phyloP scores from a whole-genome alignment of 192 early-diverging fungal genomes.

The Physocladia obscura region DNA sequence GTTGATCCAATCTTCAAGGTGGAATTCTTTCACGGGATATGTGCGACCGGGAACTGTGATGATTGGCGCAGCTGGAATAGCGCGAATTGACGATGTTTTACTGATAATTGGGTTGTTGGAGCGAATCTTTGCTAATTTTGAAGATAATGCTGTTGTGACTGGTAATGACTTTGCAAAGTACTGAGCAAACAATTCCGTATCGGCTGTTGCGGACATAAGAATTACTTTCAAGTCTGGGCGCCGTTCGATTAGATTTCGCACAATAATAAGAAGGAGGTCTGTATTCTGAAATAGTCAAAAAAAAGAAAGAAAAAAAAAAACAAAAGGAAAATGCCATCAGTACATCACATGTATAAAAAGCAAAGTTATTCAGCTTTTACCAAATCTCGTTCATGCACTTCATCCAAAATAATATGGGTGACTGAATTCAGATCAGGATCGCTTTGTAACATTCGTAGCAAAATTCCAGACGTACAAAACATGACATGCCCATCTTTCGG shows the following conservation, averaged over 20 bases:
- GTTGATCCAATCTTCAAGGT: constrained; percentile 64
- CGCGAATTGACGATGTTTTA: neutral
- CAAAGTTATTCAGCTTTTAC: too few species aligned
- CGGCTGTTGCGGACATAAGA: constrained; percentile 90
- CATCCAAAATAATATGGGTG: constrained; percentile 74
- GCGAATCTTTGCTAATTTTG: too few species aligned
- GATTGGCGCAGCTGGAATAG: constrained; percentile 38
- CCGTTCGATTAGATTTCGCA: constrained; percentile 56
- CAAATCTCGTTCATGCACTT: constrained; percentile 77
- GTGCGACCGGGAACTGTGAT: constrained; percentile 59
- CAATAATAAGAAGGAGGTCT: constrained; percentile 79
- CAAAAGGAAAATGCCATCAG: too few species aligned
- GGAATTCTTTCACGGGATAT: constrained; percentile 50
- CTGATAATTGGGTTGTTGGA: neutral
- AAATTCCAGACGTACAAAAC: constrained; percentile 72
- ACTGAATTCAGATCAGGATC: constrained; percentile 61
- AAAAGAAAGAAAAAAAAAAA: constrained; percentile 18
- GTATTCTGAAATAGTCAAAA: constrained; percentile 46
- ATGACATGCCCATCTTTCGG: constrained; percentile 54
- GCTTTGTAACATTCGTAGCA: constrained; percentile 67
- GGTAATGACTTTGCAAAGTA: constrained; percentile 63
- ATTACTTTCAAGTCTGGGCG: constrained; percentile 71
- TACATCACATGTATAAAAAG: too few species aligned
- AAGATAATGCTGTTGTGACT: neutral
- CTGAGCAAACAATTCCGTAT: constrained; percentile 70